Conservation (phyloP, 768 basidiomycete species). For the Podaxis pistillaris region DNA sequence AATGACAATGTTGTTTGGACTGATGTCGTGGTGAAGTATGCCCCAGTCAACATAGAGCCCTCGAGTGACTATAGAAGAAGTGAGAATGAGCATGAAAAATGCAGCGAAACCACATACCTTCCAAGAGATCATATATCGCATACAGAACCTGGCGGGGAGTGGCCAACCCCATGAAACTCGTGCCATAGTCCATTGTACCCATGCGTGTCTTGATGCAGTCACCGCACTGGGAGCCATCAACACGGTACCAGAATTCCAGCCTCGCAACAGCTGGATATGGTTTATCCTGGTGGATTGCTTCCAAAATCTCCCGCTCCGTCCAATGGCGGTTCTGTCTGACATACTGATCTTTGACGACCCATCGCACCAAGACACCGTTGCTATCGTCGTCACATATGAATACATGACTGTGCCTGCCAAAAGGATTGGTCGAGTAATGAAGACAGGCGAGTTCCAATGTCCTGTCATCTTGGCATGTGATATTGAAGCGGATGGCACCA, state of each 20-base stretch:
- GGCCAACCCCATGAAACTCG: too few relatives aligned
- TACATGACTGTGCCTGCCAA: background rate
- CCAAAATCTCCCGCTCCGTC: background rate
- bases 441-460: background rate
- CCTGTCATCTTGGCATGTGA: background rate
- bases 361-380: background rate
- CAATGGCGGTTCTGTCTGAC: background rate
- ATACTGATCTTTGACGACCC: constrained; percentile 3
- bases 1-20: background rate
- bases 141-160: too few relatives aligned
- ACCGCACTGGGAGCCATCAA: background rate
- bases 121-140: too few relatives aligned
- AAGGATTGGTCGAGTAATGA: background rate
- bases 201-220: background rate
- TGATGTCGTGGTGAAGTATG: constrained; percentile 14
- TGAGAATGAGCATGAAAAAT: background rate
- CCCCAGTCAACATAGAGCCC: constrained; percentile 7
- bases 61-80: constrained; percentile 6
- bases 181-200: too few relatives aligned
- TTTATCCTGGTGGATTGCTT: background rate
- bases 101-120: too few relatives aligned
- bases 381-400: background rate
- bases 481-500: background rate
- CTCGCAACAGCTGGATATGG: background rate
- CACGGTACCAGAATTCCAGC: background rate